phyloP scores from a whole-genome alignment of 169 alveolate species.

The Eimeria zaria region DNA sequence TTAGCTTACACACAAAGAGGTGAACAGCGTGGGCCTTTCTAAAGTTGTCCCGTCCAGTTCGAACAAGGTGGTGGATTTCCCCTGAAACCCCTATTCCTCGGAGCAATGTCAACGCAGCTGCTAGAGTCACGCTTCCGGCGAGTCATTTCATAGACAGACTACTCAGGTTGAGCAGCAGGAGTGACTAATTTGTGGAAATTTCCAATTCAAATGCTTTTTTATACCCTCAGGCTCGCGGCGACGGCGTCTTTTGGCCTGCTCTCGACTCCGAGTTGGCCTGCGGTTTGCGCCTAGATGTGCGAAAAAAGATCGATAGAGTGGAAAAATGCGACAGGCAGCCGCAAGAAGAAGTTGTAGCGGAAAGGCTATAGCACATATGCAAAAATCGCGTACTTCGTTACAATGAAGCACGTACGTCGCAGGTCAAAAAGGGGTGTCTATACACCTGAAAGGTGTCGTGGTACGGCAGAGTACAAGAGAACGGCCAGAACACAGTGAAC shows the following conservation, averaged over 20 bases:
- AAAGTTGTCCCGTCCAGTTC: neutral
- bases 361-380: neutral
- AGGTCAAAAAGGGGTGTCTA: conserved; percentile 60
- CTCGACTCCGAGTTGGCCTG: conserved; percentile 37
- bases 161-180: neutral
- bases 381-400: neutral
- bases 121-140: conserved; percentile 58
- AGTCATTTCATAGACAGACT: conserved; percentile 40
- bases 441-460: conserved; percentile 20
- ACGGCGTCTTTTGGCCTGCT: conserved; percentile 17
- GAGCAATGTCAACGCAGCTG: conserved; percentile 7
- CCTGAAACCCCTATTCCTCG: conserved; percentile 14
- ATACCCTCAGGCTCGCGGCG: conserved; percentile 28
- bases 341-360: conserved; percentile 13
- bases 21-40: neutral
- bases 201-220: neutral
- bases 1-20: conserved; percentile 5
- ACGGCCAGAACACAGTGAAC: conserved; percentile 9
- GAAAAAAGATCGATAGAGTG: neutral
- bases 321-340: conserved; percentile 37
- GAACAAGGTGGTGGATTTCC: conserved; percentile 11
- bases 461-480: conserved; percentile 51
- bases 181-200: neutral
- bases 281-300: neutral
- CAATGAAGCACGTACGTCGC: conserved; percentile 33